Evolutionary conservation across 495 filamentous ascomycete genomes (phyloP).

Genomic region (Aspergillus panamensis): DNA sequence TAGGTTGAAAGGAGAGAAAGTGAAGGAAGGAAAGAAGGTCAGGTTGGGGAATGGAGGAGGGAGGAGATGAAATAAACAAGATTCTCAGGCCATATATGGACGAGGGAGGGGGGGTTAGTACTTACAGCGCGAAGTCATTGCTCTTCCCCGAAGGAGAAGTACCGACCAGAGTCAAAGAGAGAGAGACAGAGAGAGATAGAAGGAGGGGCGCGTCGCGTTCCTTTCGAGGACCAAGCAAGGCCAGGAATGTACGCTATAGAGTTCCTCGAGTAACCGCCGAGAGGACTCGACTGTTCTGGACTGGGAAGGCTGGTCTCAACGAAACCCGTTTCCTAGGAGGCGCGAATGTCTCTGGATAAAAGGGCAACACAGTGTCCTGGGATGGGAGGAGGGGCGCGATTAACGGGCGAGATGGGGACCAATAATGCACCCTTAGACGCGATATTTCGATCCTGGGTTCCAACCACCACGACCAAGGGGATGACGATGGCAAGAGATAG

Average conservation of each 20-base stretch:
- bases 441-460: slow-evolving; percentile 17
- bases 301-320: slow-evolving; percentile 13
- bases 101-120: slow-evolving; percentile 28
- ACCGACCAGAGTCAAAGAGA: slow-evolving; percentile 24
- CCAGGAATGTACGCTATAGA: slow-evolving; percentile 46
- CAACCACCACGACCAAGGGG: slow-evolving; percentile 9
- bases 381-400: slow-evolving; percentile 7
- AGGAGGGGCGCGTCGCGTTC: slow-evolving; percentile 41
- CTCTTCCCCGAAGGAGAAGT: slow-evolving; percentile 25
- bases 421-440: slow-evolving; percentile 25
- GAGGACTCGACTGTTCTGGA: slow-evolving; percentile 23
- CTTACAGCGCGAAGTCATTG: slow-evolving; percentile 44
- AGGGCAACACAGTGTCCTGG: slow-evolving; percentile 5
- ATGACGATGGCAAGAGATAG: neutral
- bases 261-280: slow-evolving; percentile 34
- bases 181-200: slow-evolving; percentile 19
- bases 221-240: slow-evolving; percentile 36
- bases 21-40: slow-evolving; percentile 18
- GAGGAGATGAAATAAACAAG: slow-evolving; percentile 44
- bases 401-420: slow-evolving; percentile 13
- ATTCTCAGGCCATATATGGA: slow-evolving; percentile 34
- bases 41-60: slow-evolving; percentile 31
- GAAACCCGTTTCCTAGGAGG: slow-evolving; percentile 21
- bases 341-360: slow-evolving; percentile 27
- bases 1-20: slow-evolving; percentile 14